Base-by-base conservation (phyloP, 495 filamentous ascomycete species). In the Xylaria intraflava region DNA sequence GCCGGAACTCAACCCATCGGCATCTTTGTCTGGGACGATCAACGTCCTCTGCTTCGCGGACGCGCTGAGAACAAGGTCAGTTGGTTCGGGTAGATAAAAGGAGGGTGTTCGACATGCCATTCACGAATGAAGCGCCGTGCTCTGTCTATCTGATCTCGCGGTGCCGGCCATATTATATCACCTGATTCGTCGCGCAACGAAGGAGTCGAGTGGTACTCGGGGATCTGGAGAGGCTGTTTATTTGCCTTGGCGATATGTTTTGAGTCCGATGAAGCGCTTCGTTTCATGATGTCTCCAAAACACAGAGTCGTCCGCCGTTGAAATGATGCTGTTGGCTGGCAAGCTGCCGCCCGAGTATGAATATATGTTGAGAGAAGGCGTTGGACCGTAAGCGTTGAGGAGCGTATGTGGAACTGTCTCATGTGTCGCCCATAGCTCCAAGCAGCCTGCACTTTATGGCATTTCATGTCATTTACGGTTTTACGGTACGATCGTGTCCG, bases 1-100 rank as follows among this genome's bases (percentile, higher is more conserved):
- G 2, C 82, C 82, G 1, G 82, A 74, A 35, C 72, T 70, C 14
- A 85, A 66, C 5, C 82, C 82, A 63, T 85, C 82, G 19, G 78
- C 78, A 61, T 83, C 82, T 55, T 83, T 83, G 62, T 83, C 82
- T 4, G 82, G 82, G 2, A 80, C 69, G 22, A 85, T 74, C 39
- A 84, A 65, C 0, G 63, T 69, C 42, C 53, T 57, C 50, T 66
- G 57, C 44, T 62, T 58, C 12, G 67, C 56, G 1, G 55, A 29
- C 3, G 46, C 57, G 40, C 56, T 60, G 17, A 10, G 22, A 22
- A 39, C 12, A 3, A 46, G n/a, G 26, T 46, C 27, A 55, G 49
- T 64, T 40, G n/a, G 58, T 58, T 46, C 58, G 60, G 40, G 10
- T 2, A 16, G 31, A 46, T 17, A 8, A 9, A 51, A 22, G 53